A percentile compares a stretch with the other conserved stretches of the same genome.
These are phyloP conservation scores for Hura crepitans DNA, from an alignment of 441 rosid genomes.

Conservation along the genomic window DNA sequence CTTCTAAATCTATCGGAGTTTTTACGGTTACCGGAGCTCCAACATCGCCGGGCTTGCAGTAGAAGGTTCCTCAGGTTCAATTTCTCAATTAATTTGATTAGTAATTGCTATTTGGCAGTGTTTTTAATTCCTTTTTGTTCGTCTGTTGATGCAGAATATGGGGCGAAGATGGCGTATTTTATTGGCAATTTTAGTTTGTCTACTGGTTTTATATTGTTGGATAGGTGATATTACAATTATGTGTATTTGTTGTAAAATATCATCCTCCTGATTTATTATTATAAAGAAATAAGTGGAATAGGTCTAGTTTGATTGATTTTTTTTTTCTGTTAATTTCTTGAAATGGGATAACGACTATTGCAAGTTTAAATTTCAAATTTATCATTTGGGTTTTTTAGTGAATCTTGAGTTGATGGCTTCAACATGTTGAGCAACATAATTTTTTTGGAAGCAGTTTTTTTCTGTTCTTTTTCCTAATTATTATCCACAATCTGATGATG, in stretches of 20 bases:
- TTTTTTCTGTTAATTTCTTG: background rate
- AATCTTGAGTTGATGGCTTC: background rate
- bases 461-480: background rate
- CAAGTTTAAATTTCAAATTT: background rate
- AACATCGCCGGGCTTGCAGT: background rate
- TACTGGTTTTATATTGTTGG: constrained; percentile 32
- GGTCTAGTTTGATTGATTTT: background rate
- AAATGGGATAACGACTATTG: background rate
- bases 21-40: constrained; percentile 3
- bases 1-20: background rate
- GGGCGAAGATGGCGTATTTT: constrained; percentile 34
- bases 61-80: background rate
- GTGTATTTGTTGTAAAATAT: background rate
- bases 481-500: background rate
- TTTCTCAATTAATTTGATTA: background rate
- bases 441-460: too few relatives aligned
- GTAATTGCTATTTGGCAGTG: background rate
- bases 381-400: background rate
- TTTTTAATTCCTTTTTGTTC: background rate
- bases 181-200: constrained; percentile 30
- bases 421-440: too few relatives aligned
- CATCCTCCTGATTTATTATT: background rate
- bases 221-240: constrained; percentile 38
- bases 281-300: background rate
- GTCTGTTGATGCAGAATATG: constrained; percentile 39